These are phyloP conservation scores for Ilyonectria mors-panacis DNA, from an alignment of 2,329 filamentous ascomycete genomes.

Conservation along the genomic window DNA sequence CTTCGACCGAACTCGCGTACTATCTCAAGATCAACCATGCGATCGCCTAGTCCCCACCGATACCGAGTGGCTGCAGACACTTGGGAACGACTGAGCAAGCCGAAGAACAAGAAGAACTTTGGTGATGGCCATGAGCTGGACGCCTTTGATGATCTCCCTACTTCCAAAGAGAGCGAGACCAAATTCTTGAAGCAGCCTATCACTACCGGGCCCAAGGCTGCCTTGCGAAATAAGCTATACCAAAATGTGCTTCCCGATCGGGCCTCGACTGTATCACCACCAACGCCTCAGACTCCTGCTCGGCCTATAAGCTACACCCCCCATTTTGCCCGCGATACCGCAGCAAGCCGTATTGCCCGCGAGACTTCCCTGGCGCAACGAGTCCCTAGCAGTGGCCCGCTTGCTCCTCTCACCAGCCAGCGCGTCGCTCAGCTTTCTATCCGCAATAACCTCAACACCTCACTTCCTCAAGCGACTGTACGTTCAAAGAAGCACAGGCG, in stretches of 20 bases:
- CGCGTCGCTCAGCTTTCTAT: conserved; percentile 68
- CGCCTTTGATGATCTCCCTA: conserved; percentile 94
- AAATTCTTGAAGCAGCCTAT: conserved; percentile 86
- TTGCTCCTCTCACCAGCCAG: conserved; percentile 70
- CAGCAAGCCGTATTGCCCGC: conserved; percentile 75
- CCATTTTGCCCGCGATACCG: conserved; percentile 76
- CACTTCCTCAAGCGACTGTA: conserved; percentile 57
- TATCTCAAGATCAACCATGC: conserved; percentile 70
- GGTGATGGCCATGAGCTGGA: conserved; percentile 95
- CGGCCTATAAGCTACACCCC: conserved; percentile 60
- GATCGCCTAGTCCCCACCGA: conserved; percentile 73
- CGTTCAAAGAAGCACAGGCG: conserved; percentile 72
- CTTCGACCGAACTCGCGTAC: conserved; percentile 70
- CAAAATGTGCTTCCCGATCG: conserved; percentile 70
- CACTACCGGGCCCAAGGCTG: conserved; percentile 76
- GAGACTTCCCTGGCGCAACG: conserved; percentile 75
- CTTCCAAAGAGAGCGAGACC: conserved; percentile 85
- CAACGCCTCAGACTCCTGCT: conserved; percentile 71
- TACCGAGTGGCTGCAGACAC: conserved; percentile 62
- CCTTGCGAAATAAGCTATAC: conserved; percentile 69
- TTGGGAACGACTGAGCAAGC: conserved; percentile 81
- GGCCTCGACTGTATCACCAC: conserved; percentile 66
- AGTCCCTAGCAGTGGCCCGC: conserved; percentile 66
- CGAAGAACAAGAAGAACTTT: conserved; percentile 72
- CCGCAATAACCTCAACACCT: conserved; percentile 61